Base-by-base conservation (phyloP, 2,329 filamentous ascomycete genomes). In the Stagonosporopsis chrysanthemi region DNA sequence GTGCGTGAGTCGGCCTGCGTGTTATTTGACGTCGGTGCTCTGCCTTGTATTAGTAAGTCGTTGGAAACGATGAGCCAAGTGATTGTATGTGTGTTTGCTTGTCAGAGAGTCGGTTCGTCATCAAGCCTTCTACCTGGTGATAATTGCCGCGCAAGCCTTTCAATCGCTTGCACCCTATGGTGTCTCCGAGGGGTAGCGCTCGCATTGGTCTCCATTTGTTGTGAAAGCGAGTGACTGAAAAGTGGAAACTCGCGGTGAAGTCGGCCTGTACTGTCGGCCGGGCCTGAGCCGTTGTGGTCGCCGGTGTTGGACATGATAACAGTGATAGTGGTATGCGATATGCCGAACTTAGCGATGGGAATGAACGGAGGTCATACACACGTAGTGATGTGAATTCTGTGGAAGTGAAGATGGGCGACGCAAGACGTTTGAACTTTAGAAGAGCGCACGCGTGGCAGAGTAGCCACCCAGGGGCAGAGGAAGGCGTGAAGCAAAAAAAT, bases 261-360 rank as follows among this genome's bases (percentile, higher is more conserved):
- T 29, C 51, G 43, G 15, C 29, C 28, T 28, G 26, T 23, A n/a
- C 15, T 36, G 12, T 33, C 5, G 7, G 36, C n/a, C 11, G 17
- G 19, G 14, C 17, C 3, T 28, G 28, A 12, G 9, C 4, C 28
- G 17, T 33, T 11, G 38, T 47, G 22, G 22, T 19, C 47, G 26
- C 22, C 23, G 38, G 33, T 49, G 22, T 63, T 51, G 12, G 59
- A 43, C 64, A 66, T 66, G 28, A 19, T 51, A 9, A 44, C 35
- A 52, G 56, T 38, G 17, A 53, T 53, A 51, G 42, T n/a, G 6
- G 26, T 47, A 41, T 51, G 35, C 42, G 15, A 22, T 43, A 43
- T 19, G 9, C n/a, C 31, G 24, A n/a, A 22, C 12, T 22, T 52
- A 36, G 14, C 11, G 15, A 33, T 35, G 38, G 28, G n/a, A 17